Evolutionary conservation across 2,329 filamentous ascomycete genomes (phyloP), one percentile per base, ranked within the genome.

Genomic region (Pestalotiopsis fici): DNA sequence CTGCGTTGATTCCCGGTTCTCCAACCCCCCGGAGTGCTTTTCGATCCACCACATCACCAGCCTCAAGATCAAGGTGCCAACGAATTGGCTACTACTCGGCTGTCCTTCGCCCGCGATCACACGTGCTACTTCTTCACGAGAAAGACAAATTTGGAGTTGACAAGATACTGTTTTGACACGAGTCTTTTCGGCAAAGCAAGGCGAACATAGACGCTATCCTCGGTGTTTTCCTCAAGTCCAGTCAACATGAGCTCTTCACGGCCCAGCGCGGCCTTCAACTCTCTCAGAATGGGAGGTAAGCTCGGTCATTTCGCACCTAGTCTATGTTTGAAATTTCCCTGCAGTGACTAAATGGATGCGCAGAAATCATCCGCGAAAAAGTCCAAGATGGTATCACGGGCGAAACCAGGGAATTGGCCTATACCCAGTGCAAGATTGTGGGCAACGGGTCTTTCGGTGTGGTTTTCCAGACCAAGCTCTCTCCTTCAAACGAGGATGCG

Each of bases 391-490:
- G 96, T 79, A 86, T 97, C 73, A 99, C 96, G 15, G 96, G 96
- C 76, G 96, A 99, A 81, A 97, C 94, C 76, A 92, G 93, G 81
- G 96, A 99, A 77, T 90, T 99, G 83, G 94, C 97, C 80, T 99
- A 99, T 82, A 98, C 96, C 66, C 96, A 98, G 80, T 98, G 95
- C 87, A 99, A 99, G 85, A 98, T 99, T 77, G 96, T 99, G 61
- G 96, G 96, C 80, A 99, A 99, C 84, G 96, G 96, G 74, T 98
- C 95, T 43, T 99, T 99, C 75, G 96, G 96, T 72, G 95, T 99
- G 63, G 96, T 99, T 72, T 99, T 99, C 82, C 96, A 99, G 85
- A 99, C 96, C 67, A 98, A 98, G 85, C 88, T 99, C 76, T 95
- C 95, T 69, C 96, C 96, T n/a, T 96, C 93, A 71, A 95, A 95